Evolutionary conservation across 1,284 basidiomycete species (phyloP), one percentile per base, ranked within the genome.

Genomic region (Naganishia sp.): DNA sequence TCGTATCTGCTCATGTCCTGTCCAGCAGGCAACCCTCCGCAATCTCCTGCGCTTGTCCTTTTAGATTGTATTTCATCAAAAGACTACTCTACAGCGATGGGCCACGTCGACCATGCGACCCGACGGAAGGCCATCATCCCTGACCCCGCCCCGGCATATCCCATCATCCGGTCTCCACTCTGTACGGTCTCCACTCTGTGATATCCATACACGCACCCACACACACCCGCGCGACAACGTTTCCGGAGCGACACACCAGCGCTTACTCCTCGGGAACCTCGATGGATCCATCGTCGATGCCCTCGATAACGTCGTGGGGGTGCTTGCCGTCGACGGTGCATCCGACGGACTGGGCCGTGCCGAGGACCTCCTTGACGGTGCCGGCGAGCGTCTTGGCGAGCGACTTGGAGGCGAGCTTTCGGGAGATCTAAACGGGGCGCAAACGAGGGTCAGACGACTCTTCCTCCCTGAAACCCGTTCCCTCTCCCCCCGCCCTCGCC

Each of bases 361-460:
- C 92, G 75, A 94, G 83, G 76, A 94, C 93, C 87, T 94, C 92
- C 87, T 97, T 97, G 75, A 88, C 91, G 73, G 89, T 90, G 67
- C 90, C 90, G 21, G 92, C 86, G 65, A 99, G 85, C 75, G 88
- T 86, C 85, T 94, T 96, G 74, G 94, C 90, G 71, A 99, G 85
- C 15, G 94, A 98, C 83, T 98, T 98, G 83, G 84, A 84, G 81
- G 87, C 89, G 94, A 99, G 97, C 74, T 89, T 96, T 81, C 96
- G 90, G 72, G 78, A 78, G 64, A 80, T 77, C 78, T 79, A 18
- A n/a, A 21, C 56, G 45, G 6, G 33, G 18, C 23, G 31, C 43
- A 23, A 45, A 56, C 28, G 28, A 25, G 13, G 15, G 36, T 39
- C 36, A 25, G 42, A 54, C 28, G 28, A 5, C 28, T 28, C 28